Evolutionary conservation across 352 stramenopile species (phyloP).

Genomic region (Globisporangium nodosum): DNA sequence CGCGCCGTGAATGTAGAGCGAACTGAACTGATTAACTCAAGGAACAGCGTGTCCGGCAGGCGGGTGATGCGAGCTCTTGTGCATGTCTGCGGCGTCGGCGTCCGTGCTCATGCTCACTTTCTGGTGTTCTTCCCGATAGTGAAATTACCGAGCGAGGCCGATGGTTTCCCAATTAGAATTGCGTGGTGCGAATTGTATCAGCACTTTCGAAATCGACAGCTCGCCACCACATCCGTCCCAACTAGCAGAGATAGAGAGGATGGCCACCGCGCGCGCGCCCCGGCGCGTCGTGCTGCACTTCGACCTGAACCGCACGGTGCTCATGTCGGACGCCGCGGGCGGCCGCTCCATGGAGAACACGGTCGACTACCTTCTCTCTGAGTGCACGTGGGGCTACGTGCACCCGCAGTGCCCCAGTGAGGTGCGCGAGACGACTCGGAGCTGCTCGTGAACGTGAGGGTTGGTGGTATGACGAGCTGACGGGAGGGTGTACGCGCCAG

Average conservation of each 20-base stretch:
- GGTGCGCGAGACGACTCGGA: conserved; percentile 4
- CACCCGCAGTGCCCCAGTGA: conserved; percentile 21
- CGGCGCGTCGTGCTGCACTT: conserved; percentile 78
- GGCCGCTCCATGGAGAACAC: conserved; percentile 87
- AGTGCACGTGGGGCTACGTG: conserved; percentile 73
- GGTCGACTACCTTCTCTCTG: conserved; percentile 79
- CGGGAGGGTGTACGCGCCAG: neutral
- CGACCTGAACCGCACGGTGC: conserved; percentile 85
- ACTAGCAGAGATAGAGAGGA: neutral
- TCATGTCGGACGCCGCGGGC: conserved; percentile 87
- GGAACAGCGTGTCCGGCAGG: neutral
- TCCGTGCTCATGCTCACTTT: too few relatives aligned
- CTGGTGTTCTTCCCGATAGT: too few relatives aligned
- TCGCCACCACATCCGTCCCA: too few relatives aligned
- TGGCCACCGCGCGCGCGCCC: conserved; percentile 10
- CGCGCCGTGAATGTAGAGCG: conserved; percentile 7
- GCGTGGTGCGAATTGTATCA: too few relatives aligned
- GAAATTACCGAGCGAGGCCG: too few relatives aligned
- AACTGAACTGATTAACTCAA: conserved; percentile 9
- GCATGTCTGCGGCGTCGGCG: too few relatives aligned
- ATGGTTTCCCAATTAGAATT: too few relatives aligned
- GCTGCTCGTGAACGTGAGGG: too few relatives aligned
- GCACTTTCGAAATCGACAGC: too few relatives aligned
- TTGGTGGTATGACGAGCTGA: too few relatives aligned
- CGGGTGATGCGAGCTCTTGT: too few relatives aligned